Conservation (phyloP, 169 alveolate genomes). For the Theileria luwenshuni region DNA sequence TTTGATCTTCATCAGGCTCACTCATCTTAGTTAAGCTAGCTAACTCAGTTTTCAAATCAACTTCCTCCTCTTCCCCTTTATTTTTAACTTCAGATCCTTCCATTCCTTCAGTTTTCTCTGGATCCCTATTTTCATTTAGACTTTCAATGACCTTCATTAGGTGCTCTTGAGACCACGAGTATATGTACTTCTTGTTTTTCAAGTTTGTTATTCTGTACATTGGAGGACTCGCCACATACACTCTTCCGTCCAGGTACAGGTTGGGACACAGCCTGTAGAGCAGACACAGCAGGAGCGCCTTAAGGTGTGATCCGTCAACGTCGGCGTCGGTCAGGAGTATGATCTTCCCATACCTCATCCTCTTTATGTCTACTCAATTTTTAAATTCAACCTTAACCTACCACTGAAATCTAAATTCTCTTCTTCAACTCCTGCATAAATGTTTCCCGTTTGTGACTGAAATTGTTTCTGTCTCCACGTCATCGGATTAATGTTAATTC, state of each 20-base stretch:
- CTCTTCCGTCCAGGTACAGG: slow-evolving; percentile 72
- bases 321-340: slow-evolving; percentile 84
- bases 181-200: slow-evolving; percentile 51
- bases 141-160: slow-evolving; percentile 23
- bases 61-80: slow-evolving; percentile 1
- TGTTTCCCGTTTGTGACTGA: slow-evolving; percentile 30
- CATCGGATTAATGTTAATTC: slow-evolving; percentile 52
- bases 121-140: neutral
- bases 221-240: slow-evolving; percentile 83
- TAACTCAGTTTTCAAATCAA: slow-evolving; percentile 11
- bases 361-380: slow-evolving; percentile 4
- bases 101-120: slow-evolving; percentile 7
- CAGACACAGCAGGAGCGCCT: slow-evolving; percentile 74
- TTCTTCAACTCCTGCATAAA: neutral
- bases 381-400: slow-evolving; percentile 16
- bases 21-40: neutral
- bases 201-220: slow-evolving; percentile 73
- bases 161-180: slow-evolving; percentile 64
- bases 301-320: slow-evolving; percentile 84
- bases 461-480: slow-evolving; percentile 59
- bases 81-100: neutral
- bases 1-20: neutral
- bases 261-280: slow-evolving; percentile 73
- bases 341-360: slow-evolving; percentile 75
- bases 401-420: slow-evolving; percentile 15